Evolutionary conservation across 2,329 filamentous ascomycete species (phyloP).

Genomic region (Aspergillus bombycis): DNA sequence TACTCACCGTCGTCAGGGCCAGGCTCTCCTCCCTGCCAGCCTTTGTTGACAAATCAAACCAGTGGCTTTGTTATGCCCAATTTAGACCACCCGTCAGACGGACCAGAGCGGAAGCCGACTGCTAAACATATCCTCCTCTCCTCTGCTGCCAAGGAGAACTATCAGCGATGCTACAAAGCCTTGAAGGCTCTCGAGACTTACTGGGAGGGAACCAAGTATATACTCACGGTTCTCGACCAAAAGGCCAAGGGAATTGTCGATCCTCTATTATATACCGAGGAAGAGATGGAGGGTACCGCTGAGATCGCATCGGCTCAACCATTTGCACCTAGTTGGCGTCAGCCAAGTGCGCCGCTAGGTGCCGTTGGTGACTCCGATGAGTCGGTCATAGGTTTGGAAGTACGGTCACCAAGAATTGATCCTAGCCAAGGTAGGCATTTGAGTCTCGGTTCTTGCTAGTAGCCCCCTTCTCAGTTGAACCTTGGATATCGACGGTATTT

Average conservation of each 20-base stretch:
- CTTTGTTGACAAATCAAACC: constrained; percentile 34
- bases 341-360: constrained; percentile 35
- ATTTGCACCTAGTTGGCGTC: constrained; percentile 56
- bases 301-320: constrained; percentile 57
- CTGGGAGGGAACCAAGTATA: constrained; percentile 86
- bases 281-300: constrained; percentile 76
- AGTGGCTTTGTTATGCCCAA: constrained; percentile 40
- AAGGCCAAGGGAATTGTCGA: constrained; percentile 87
- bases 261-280: constrained; percentile 64
- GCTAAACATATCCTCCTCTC: constrained; percentile 75
- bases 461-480: background rate
- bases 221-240: constrained; percentile 81
- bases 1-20: constrained; percentile 68
- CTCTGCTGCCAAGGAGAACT: constrained; percentile 82
- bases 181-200: constrained; percentile 79
- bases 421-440: constrained; percentile 53
- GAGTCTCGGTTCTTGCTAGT: background rate
- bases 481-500: background rate
- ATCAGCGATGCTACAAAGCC: constrained; percentile 83
- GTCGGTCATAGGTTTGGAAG: constrained; percentile 26
- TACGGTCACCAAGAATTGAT: constrained; percentile 53
- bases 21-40: constrained; percentile 51
- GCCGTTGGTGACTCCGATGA: constrained; percentile 28
- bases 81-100: constrained; percentile 33
- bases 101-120: constrained; percentile 37